Conservation (phyloP, 176 grass and related monocot species). For the Eleusine coracana region DNA sequence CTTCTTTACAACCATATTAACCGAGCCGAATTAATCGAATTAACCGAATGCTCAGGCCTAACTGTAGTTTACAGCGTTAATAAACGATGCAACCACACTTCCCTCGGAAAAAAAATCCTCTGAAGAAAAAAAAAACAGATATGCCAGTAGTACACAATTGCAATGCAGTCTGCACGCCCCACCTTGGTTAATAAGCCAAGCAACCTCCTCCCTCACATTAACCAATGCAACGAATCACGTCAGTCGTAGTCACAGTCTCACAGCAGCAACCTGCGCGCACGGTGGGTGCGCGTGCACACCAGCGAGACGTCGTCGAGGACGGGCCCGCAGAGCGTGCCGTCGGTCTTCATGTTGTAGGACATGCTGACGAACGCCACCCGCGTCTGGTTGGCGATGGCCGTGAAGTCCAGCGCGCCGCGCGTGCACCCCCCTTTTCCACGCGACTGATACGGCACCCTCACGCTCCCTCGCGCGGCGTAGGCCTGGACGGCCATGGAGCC, state of each 20-base stretch:
- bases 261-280: conserved; percentile 22
- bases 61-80: not conserved
- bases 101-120: not conserved
- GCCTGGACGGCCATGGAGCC: conserved; percentile 55
- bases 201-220: not conserved
- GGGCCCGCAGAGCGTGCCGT: conserved; percentile 67
- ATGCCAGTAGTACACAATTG: not conserved
- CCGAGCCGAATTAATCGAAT: too few relatives aligned
- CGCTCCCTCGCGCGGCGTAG: conserved; percentile 30
- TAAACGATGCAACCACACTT: not conserved
- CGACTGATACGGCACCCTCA: conserved; percentile 50
- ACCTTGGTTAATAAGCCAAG: not conserved
- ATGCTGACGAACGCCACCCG: conserved; percentile 53
- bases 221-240: not conserved
- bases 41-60: not conserved
- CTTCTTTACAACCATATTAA: too few relatives aligned
- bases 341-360: conserved; percentile 47
- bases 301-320: conserved; percentile 55
- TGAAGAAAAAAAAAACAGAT: not conserved
- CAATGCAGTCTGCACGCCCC: not conserved
- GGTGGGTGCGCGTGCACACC: conserved; percentile 16
- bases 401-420: conserved; percentile 51
- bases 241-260: not conserved
- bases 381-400: conserved; percentile 43
- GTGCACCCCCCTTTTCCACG: conserved; percentile 47